A percentile compares a stretch with the other conserved stretches of the same genome.
Evolutionary conservation across 2,329 filamentous ascomycete species (phyloP).

Genomic region (Leptographium radiaticola): DNA sequence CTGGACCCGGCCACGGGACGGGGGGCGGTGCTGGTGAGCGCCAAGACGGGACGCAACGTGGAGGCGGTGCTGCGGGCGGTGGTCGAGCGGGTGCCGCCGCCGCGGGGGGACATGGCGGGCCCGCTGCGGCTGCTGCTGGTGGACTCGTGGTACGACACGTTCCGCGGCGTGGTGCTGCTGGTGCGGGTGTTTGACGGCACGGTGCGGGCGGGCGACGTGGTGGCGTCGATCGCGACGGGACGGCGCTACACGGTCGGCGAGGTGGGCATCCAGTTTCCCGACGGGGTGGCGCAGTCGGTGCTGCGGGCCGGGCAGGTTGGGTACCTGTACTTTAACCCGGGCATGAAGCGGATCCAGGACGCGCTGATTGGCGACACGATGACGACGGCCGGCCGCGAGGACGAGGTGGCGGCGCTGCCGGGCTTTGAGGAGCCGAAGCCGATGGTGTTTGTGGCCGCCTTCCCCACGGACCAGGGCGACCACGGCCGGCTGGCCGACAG

Average conservation of each 20-base stretch:
- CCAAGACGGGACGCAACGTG: constrained; percentile 88
- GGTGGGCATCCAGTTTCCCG: constrained; percentile 91
- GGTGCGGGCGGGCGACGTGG: constrained; percentile 66
- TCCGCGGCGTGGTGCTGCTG: constrained; percentile 82
- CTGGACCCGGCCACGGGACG: constrained; percentile 41
- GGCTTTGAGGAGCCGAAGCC: constrained; percentile 96
- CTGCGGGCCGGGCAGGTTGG: constrained; percentile 89
- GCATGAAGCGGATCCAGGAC: constrained; percentile 94
- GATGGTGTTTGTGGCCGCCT: constrained; percentile 98
- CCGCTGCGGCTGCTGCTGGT: constrained; percentile 78
- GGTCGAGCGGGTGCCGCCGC: constrained; percentile 71
- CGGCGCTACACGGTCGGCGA: constrained; percentile 89
- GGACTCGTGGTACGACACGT: constrained; percentile 97
- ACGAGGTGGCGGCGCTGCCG: constrained; percentile 64
- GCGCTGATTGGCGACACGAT: constrained; percentile 95
- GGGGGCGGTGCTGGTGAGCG: constrained; percentile 60
- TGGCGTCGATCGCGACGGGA: constrained; percentile 81
- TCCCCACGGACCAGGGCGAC: constrained; percentile 82
- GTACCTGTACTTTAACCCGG: constrained; percentile 94
- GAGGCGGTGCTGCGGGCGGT: constrained; percentile 71
- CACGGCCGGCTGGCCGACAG: constrained; percentile 83
- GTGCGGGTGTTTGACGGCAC: constrained; percentile 85
- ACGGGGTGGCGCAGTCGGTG: constrained; percentile 66
- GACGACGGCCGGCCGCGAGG: constrained; percentile 67
- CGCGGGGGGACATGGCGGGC: constrained; percentile 56